Evolutionary conservation across 2,329 filamentous ascomycete species (phyloP).

Genomic region (Sporothrix brunneoviolacea): DNA sequence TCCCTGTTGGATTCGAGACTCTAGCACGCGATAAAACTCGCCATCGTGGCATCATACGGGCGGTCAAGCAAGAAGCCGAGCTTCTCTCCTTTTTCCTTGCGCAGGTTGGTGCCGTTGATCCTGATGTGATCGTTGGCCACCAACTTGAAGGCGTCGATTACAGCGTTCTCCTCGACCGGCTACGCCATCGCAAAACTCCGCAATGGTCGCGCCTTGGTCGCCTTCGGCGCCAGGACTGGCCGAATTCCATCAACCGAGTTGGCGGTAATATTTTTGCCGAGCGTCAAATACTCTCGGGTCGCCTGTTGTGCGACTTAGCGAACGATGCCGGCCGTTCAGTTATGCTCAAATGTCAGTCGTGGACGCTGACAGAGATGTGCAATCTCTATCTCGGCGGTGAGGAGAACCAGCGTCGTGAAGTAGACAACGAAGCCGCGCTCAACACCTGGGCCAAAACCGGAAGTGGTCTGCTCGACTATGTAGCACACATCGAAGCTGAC

Average conservation of each 20-base stretch:
- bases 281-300: constrained; percentile 79
- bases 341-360: constrained; percentile 96
- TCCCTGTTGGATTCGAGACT: constrained; percentile 80
- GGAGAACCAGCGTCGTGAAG: constrained; percentile 67
- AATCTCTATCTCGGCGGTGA: constrained; percentile 63
- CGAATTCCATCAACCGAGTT: constrained; percentile 74
- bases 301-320: constrained; percentile 84
- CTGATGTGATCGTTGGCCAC: constrained; percentile 89
- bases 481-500: constrained; percentile 89
- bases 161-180: constrained; percentile 76
- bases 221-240: constrained; percentile 78
- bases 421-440: constrained; percentile 82
- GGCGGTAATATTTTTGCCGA: constrained; percentile 91
- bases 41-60: constrained; percentile 62
- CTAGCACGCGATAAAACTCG: constrained; percentile 61
- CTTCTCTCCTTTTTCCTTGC: constrained; percentile 85
- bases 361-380: constrained; percentile 98
- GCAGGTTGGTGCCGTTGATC: constrained; percentile 79
- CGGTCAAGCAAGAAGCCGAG: constrained; percentile 77
- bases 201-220: constrained; percentile 93
- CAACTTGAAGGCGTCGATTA: constrained; percentile 97
- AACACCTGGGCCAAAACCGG: constrained; percentile 80
- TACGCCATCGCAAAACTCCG: constrained; percentile 84
- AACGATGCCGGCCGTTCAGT: constrained; percentile 96
- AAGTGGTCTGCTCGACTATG: constrained; percentile 84